Conservation (phyloP, 768 basidiomycete genomes). For the Calocybe gangraenosa region DNA sequence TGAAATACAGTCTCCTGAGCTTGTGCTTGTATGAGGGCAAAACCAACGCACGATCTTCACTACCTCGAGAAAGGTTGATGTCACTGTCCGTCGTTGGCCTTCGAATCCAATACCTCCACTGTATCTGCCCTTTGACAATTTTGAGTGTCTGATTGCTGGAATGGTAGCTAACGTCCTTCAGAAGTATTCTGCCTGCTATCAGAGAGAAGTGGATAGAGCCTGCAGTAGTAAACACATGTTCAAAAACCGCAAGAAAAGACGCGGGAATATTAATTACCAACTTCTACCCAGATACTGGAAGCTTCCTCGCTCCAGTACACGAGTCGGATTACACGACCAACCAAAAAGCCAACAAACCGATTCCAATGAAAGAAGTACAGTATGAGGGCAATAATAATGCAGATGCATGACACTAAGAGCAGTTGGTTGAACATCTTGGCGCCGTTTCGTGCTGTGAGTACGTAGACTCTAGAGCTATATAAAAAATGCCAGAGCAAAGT, state of each 20-base stretch:
- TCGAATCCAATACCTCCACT: constrained; percentile 95
- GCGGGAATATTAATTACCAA: constrained; percentile 44
- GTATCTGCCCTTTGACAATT: constrained; percentile 78
- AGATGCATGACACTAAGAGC: constrained; percentile 62
- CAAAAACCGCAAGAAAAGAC: not conserved
- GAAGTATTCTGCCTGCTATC: constrained; percentile 78
- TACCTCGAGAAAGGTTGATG: constrained; percentile 41
- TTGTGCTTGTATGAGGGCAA: not conserved
- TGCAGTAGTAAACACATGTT: constrained; percentile 21
- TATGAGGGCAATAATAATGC: constrained; percentile 49
- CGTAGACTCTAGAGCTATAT: not conserved
- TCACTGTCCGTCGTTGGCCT: constrained; percentile 74
- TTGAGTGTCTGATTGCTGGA: constrained; percentile 89
- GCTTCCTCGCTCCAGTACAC: constrained; percentile 74
- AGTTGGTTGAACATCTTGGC: constrained; percentile 49
- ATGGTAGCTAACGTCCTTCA: constrained; percentile 87
- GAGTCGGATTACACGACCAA: constrained; percentile 64
- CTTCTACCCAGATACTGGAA: constrained; percentile 80
- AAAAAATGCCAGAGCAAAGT: not conserved
- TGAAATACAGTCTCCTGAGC: constrained; percentile 8
- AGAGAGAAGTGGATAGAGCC: constrained; percentile 92
- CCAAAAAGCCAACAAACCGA: constrained; percentile 67
- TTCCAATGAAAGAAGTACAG: constrained; percentile 92
- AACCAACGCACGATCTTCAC: constrained; percentile 47
- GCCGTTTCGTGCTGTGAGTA: not conserved